Base-by-base conservation (phyloP, 1,284 basidiomycete genomes). In the Naganishia albida region DNA sequence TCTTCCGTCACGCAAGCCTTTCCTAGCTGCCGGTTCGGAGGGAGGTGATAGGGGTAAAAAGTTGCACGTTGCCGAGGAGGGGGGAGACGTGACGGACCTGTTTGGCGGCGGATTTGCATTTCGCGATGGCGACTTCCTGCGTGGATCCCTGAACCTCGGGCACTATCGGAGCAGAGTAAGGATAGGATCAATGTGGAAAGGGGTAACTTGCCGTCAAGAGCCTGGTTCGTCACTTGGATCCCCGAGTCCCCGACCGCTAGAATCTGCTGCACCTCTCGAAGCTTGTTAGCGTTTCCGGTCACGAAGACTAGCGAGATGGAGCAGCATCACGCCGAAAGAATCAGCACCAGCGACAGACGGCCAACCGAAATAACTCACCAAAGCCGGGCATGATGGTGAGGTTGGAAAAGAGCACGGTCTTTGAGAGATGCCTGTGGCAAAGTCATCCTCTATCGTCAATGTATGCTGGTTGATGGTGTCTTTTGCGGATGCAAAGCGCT, bases 1-100 rank as follows among this genome's bases (percentile, higher is more conserved):
- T 99, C 96, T 80, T 99, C 95, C 0, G 93, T 98, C 69, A 99
- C 92, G 73, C 92, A 95, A 3, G 94, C 88, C 0, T 88, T 87
- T 13, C 87, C 85, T 39, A 92, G 80, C 88, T 89, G 65, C n/a
- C 23, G n/a, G 15, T 18, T 12, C 65, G 26, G 7, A 26, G 20
- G 20, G 26, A 8, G 34, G 56, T 28, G 50, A 50, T 64, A 23
- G 52, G 49, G 39, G 50, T n/a, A 39, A 42, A 23, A 54, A 55
- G 7, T 20, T 18, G 23, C 15, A 12, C 26, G 16, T 34, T 10
- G 23, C 3, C 3, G 39, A 51, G 18, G 23, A 69, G 56, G 25
- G 34, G 23, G 42, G 48, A 40, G n/a, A 23, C 18, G 30, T 26
- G 7, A 43, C 16, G 25, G 50, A 93, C 87, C 67, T 88, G 78